These are phyloP conservation scores for Letharia lupina DNA, from an alignment of 495 filamentous ascomycete genomes.

Conservation along the genomic window DNA sequence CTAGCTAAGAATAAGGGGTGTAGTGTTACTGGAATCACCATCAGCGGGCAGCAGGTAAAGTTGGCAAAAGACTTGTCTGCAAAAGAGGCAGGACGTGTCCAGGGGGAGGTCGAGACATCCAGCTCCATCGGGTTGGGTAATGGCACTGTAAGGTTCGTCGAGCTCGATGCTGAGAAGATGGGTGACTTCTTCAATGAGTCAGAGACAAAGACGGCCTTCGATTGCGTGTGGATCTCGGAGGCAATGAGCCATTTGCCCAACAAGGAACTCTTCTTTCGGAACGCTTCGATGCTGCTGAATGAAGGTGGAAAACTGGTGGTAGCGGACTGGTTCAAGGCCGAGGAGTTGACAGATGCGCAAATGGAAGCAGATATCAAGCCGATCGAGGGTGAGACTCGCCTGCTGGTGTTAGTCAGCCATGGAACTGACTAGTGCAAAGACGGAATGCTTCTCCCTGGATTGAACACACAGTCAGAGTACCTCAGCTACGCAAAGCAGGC, in stretches of 20 bases:
- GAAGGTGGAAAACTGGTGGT: constrained; percentile 41
- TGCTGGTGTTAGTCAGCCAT: not conserved
- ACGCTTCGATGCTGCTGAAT: constrained; percentile 37
- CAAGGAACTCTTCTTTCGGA: constrained; percentile 47
- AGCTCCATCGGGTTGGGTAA: constrained; percentile 27
- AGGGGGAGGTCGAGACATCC: constrained; percentile 16
- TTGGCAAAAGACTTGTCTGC: constrained; percentile 35
- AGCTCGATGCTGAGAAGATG: constrained; percentile 53
- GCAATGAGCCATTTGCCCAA: constrained; percentile 50
- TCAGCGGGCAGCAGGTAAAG: constrained; percentile 47
- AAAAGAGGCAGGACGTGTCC: constrained; percentile 27
- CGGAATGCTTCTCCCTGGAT: constrained; percentile 48
- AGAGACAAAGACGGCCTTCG: constrained; percentile 31
- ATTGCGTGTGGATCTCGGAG: constrained; percentile 52
- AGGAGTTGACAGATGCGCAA: constrained; percentile 34
- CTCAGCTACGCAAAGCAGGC: constrained; percentile 38
- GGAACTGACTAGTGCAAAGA: constrained; percentile 28
- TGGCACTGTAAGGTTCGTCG: constrained; percentile 42
- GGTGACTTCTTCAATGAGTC: constrained; percentile 37
- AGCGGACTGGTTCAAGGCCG: constrained; percentile 50
- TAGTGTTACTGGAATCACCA: constrained; percentile 48
- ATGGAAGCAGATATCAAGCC: constrained; percentile 45
- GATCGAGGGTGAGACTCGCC: constrained; percentile 38
- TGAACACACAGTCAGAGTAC: constrained; percentile 44
- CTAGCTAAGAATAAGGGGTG: constrained; percentile 40